Percentiles rank a stretch among this genome's conserved stretches.
Conservation (phyloP, 2,329 filamentous ascomycete species). For the Fusarium sp. region DNA sequence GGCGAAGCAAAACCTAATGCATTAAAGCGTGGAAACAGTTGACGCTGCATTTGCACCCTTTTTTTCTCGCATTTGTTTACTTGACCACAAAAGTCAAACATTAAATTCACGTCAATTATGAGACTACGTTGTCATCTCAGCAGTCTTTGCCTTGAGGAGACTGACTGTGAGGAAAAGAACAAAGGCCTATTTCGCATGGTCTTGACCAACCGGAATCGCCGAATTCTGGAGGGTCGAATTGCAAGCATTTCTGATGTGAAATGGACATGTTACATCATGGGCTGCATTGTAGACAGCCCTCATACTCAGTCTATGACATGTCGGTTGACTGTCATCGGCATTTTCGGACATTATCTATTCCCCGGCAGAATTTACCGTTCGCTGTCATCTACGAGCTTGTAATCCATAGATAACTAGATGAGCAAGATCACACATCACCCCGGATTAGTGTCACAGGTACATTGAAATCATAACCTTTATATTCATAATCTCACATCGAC, state of each 20-base stretch:
- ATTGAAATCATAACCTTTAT: background rate
- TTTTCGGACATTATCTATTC: background rate
- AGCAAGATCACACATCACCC: background rate
- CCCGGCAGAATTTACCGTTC: too few relatives aligned
- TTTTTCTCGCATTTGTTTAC: background rate
- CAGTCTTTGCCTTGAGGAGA: background rate
- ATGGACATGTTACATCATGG: background rate
- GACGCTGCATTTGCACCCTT: background rate
- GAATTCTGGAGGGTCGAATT: background rate
- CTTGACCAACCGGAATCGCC: background rate
- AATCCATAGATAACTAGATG: background rate
- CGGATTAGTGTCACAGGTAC: background rate
- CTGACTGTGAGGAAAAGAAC: background rate
- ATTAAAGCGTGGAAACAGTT: background rate
- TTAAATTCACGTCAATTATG: background rate
- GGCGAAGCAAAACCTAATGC: background rate
- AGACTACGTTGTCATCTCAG: background rate
- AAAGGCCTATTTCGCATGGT: background rate
- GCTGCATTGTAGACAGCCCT: background rate
- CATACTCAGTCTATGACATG: background rate
- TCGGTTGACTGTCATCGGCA: background rate
- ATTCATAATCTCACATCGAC: too few relatives aligned
- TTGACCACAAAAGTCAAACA: background rate
- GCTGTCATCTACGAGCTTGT: background rate
- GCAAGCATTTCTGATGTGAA: background rate